Percentiles rank a stretch among this genome's conserved stretches.
phyloP scores from a whole-genome alignment of 257 asterid species.

The Petunia axillaris region DNA sequence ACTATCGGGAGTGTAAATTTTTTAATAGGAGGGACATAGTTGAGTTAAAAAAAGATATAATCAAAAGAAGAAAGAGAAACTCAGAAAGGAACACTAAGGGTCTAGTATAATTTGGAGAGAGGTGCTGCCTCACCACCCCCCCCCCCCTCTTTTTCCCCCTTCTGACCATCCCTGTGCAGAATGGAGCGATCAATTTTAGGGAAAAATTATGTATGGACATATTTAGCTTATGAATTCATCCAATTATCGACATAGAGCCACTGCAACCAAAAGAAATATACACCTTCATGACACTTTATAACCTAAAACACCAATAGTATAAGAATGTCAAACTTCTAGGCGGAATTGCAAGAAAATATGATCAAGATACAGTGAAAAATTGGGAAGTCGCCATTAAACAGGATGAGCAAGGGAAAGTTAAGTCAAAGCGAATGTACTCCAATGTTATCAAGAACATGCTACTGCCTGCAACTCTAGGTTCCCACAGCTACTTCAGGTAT shows the following conservation, averaged over 20 bases:
- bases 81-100: background rate
- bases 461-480: too few relatives aligned
- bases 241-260: background rate
- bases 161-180: background rate
- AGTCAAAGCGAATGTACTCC: too few relatives aligned
- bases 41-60: background rate
- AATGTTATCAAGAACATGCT: too few relatives aligned
- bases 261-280: constrained; percentile 4
- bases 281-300: background rate
- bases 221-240: constrained; percentile 1
- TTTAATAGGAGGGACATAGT: background rate
- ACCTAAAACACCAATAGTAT: background rate
- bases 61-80: background rate
- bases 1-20: background rate
- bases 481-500: too few relatives aligned
- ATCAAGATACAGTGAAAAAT: too few relatives aligned
- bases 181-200: background rate
- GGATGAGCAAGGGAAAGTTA: too few relatives aligned
- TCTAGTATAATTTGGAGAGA: background rate
- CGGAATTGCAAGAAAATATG: too few relatives aligned
- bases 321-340: too few relatives aligned
- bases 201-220: background rate
- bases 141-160: too few relatives aligned
- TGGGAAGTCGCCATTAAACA: too few relatives aligned
- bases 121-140: background rate